phyloP scores from a whole-genome alignment of 2,329 filamentous ascomycete species.

The Penicillium sp. region DNA sequence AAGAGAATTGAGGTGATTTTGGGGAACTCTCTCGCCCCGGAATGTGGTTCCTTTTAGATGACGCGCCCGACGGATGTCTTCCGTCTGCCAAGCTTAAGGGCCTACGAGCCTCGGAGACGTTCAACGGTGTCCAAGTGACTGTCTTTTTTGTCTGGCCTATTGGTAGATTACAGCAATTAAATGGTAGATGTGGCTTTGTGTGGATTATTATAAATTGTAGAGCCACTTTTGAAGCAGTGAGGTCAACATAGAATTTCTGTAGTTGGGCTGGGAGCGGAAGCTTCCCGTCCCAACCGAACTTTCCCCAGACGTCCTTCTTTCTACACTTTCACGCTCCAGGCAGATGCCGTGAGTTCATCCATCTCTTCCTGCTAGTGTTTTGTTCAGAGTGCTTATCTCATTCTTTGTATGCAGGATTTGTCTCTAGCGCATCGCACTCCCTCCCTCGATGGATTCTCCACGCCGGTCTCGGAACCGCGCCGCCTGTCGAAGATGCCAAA shows the following conservation, averaged over 20 bases:
- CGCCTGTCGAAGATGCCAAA: slow-evolving; percentile 46
- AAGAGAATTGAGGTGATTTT: neutral
- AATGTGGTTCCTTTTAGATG: neutral
- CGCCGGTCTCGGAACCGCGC: slow-evolving; percentile 33
- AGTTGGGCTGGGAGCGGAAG: neutral
- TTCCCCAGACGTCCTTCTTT: neutral
- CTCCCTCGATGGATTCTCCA: slow-evolving; percentile 26
- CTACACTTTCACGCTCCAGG: neutral
- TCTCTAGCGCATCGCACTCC: no score
- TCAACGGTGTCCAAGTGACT: no score
- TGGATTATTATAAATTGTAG: neutral
- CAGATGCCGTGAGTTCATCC: neutral
- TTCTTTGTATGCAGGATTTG: neutral
- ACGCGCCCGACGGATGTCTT: neutral
- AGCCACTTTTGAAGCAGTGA: neutral
- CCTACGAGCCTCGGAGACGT: neutral
- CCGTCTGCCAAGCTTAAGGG: neutral
- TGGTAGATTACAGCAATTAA: no score
- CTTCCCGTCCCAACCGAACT: neutral
- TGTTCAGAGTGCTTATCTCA: neutral
- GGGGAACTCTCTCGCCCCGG: neutral
- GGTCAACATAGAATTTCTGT: neutral
- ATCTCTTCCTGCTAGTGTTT: neutral
- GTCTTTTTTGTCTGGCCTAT: no score
- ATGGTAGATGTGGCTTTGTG: no score